Percentiles rank a stretch among this genome's conserved stretches.
Evolutionary conservation across 208 protist genomes (phyloP).

Genomic region (Trypanosoma vivax): DNA sequence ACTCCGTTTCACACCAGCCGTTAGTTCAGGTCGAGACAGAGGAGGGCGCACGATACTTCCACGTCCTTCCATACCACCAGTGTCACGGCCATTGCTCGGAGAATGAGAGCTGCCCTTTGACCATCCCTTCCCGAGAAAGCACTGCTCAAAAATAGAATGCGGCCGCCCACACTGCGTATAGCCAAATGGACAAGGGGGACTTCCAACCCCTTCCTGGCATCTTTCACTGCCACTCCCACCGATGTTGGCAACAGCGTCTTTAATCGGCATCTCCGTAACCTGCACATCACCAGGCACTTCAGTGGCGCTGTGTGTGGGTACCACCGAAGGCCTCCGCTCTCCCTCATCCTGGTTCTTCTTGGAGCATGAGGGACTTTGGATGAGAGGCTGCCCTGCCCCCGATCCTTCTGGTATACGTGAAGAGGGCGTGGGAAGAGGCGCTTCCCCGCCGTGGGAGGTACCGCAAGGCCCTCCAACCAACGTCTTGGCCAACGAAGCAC

Average conservation of each 20-base stretch:
- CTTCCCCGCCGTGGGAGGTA: neutral
- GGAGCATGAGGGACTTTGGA: neutral
- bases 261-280: neutral
- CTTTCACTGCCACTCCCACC: neutral
- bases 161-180: slow-evolving; percentile 46
- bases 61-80: neutral
- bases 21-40: too few species aligned
- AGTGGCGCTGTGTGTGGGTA: too few species aligned
- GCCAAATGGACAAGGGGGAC: slow-evolving; percentile 34
- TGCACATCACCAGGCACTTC: too few species aligned
- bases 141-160: slow-evolving; percentile 63
- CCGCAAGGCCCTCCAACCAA: too few species aligned
- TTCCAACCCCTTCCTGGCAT: neutral
- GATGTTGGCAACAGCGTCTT: neutral
- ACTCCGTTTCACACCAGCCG: too few species aligned
- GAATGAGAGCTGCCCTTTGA: slow-evolving; percentile 1
- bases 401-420: too few species aligned
- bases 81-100: neutral
- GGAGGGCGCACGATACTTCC: too few species aligned
- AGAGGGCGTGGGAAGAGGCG: too few species aligned
- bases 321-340: slow-evolving; percentile 10
- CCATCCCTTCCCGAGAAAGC: slow-evolving; percentile 48
- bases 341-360: slow-evolving; percentile 10
- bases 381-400: too few species aligned
- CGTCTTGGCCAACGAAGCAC: too few species aligned